Evolutionary conservation across 805 yeast genomes (phyloP).

Genomic region (Yarrowia phangngaensis): DNA sequence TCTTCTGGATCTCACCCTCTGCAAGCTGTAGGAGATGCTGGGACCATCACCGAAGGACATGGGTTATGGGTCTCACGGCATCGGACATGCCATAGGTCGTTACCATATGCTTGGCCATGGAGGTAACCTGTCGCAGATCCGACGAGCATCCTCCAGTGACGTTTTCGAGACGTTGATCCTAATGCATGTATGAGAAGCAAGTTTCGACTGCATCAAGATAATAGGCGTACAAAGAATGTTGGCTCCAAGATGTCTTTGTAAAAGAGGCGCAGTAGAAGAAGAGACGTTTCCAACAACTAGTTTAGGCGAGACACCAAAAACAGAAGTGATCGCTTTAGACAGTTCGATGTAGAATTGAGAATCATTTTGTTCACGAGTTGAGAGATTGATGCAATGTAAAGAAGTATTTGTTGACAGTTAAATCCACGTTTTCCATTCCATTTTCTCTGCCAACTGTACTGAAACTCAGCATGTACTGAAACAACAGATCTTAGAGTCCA

Average conservation of each 20-base stretch:
- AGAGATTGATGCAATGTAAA: background rate
- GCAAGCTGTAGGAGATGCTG: slow-evolving; percentile 82
- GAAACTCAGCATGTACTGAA: too few relatives aligned
- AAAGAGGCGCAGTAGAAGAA: background rate
- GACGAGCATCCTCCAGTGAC: slow-evolving; percentile 95
- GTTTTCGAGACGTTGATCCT: slow-evolving; percentile 81
- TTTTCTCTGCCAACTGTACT: too few relatives aligned
- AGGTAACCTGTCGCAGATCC: slow-evolving; percentile 84
- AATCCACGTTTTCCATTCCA: slow-evolving; percentile 27
- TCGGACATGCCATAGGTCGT: slow-evolving; percentile 96
- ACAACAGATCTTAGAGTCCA: too few relatives aligned
- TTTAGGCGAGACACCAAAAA: background rate
- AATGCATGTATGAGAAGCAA: slow-evolving; percentile 4
- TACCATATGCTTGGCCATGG: slow-evolving; percentile 94
- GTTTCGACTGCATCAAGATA: slow-evolving; percentile 31
- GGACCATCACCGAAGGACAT: slow-evolving; percentile 89
- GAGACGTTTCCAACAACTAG: background rate
- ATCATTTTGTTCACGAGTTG: background rate
- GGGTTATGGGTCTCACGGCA: slow-evolving; percentile 83
- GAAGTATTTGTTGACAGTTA: background rate
- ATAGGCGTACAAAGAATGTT: background rate
- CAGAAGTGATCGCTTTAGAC: background rate
- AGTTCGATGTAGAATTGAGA: background rate
- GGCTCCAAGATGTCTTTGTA: background rate
- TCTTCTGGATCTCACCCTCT: slow-evolving; percentile 80